Percentiles rank a stretch among this genome's conserved stretches.
Conservation (phyloP, 371 early-diverging fungal genomes). For the Rhizopus arrhizus region DNA sequence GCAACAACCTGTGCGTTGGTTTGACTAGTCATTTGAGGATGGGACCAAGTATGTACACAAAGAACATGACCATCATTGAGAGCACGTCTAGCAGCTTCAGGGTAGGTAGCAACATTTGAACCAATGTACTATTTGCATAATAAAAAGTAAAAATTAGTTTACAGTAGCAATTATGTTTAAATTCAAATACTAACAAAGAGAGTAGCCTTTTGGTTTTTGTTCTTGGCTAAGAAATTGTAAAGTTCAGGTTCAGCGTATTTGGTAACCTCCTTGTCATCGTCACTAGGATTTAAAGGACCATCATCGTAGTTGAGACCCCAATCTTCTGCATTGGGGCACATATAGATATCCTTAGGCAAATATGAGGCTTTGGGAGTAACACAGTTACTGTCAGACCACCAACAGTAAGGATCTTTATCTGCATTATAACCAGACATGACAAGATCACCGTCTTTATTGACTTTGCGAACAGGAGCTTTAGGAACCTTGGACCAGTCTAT, state of each 20-base stretch:
- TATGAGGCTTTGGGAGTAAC: slow-evolving; percentile 44
- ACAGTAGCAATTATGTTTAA: too few species aligned
- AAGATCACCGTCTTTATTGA: slow-evolving; percentile 23
- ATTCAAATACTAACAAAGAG: slow-evolving; percentile 29
- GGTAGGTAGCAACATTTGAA: slow-evolving; percentile 48
- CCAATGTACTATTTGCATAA: slow-evolving; percentile 39
- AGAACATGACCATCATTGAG: slow-evolving; percentile 51
- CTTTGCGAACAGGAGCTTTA: slow-evolving; percentile 36
- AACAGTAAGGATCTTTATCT: slow-evolving; percentile 45
- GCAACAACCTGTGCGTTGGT: slow-evolving; percentile 59
- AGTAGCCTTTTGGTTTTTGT: slow-evolving; percentile 39
- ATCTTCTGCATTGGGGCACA: slow-evolving; percentile 49
- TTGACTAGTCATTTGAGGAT: slow-evolving; percentile 58
- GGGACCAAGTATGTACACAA: slow-evolving; percentile 64
- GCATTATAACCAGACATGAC: slow-evolving; percentile 28
- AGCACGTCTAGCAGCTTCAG: slow-evolving; percentile 51
- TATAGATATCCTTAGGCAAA: slow-evolving; percentile 46
- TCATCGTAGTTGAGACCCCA: slow-evolving; percentile 58
- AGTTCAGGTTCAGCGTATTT: slow-evolving; percentile 48
- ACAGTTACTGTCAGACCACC: slow-evolving; percentile 54
- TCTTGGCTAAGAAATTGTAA: slow-evolving; percentile 50
- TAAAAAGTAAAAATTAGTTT: background rate
- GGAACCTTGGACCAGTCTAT: slow-evolving; percentile 54
- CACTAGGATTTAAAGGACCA: slow-evolving; percentile 45
- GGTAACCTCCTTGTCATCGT: slow-evolving; percentile 27